Evolutionary conservation across 345 rosid species (phyloP), one percentile per base, ranked within the genome.

Genomic region (Angophora floribunda): DNA sequence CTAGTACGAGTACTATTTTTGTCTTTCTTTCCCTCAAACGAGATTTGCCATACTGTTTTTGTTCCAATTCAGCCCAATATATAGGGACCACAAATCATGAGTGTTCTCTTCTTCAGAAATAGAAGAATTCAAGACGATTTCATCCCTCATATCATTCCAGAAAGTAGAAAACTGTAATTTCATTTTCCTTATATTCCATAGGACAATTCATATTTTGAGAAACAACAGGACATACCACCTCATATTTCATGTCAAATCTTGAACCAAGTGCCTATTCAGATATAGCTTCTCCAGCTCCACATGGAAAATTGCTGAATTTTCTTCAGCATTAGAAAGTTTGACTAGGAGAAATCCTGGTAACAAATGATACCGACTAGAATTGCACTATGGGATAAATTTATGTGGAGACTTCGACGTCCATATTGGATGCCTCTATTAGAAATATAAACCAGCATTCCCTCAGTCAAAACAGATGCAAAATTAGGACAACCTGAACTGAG

Each of bases 401-500:
- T 52, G 65, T 28, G 28, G 21, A 80, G 41, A 51, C 85, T 53
- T 21, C 9, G 9, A 53, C 9, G 26, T 53, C 26, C 59, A 53
- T 53, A 17, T 53, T 4, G 59, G 0, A 53, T 53, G 8, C 59
- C 59, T 53, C 59, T 9, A 53, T 14, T 53, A 86, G 15, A 41
- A 30, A 28, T 52, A 86, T 86, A 41, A 13, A 59, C 70, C 4
- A 4, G 24, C 59, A 3, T 22, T 53, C 24, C 59, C 59, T 53
- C 24, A 21, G 59, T 53, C 9, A 53, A 57, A 86, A 45, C 50
- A 51, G 45, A 88, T n/a, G 52, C 57, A 61, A 8, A 85, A 50
- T 32, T 22, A 67, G 70, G 89, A 88, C 51, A 89, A 97, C 99
- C 98, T 94, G 98, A 96, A 91, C 94, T 96, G 78, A 95, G 88